Evolutionary conservation across 805 yeast genomes (phyloP).

Genomic region (Yarrowia osloensis): DNA sequence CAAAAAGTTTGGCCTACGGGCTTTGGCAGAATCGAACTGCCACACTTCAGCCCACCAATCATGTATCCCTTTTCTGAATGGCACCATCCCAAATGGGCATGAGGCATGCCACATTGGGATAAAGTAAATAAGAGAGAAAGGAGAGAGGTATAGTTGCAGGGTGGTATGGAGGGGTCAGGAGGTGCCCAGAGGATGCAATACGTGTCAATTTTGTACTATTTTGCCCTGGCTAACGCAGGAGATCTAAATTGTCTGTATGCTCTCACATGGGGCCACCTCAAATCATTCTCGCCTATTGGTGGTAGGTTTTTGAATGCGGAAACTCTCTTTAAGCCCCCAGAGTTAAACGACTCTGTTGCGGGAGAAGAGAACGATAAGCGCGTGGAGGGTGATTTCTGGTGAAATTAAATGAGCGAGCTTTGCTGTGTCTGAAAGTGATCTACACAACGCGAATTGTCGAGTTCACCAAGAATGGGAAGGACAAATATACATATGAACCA

Average conservation of each 20-base stretch:
- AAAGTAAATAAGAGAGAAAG: constrained; percentile 4
- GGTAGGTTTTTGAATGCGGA: neutral
- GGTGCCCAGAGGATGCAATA: neutral
- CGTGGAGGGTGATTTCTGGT: neutral
- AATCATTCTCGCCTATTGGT: neutral
- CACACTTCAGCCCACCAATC: constrained; percentile 7
- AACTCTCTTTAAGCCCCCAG: neutral
- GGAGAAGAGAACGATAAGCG: neutral
- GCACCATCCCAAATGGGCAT: constrained; percentile 20
- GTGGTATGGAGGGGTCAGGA: neutral
- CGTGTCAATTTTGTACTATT: neutral
- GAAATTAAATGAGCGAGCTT: neutral
- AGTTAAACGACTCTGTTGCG: neutral
- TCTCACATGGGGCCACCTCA: neutral
- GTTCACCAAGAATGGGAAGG: neutral
- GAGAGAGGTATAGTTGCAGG: neutral
- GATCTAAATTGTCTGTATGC: neutral
- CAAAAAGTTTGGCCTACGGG: neutral
- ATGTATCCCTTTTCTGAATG: constrained; percentile 17
- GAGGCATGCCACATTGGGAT: constrained; percentile 16
- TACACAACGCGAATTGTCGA: neutral
- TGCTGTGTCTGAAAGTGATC: neutral
- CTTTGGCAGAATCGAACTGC: constrained; percentile 1
- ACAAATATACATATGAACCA: neutral
- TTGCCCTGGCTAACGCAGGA: neutral